Conservation (phyloP, 2,329 filamentous ascomycete species). For the Alternaria gansuensis region DNA sequence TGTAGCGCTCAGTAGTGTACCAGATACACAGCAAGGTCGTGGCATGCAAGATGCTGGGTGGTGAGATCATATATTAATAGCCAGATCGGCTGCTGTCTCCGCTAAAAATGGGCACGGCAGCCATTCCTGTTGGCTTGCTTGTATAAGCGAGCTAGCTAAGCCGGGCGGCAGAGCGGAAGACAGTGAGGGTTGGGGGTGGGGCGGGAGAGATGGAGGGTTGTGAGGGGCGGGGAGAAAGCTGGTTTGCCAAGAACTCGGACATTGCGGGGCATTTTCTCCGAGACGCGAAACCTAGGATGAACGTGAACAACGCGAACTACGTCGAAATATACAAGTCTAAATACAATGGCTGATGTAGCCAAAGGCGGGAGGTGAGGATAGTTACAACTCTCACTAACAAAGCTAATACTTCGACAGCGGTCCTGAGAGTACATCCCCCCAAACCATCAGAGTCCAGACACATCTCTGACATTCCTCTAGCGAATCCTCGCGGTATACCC, state of each 20-base stretch:
- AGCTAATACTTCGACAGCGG: slow-evolving; percentile 15
- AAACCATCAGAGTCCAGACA: background rate
- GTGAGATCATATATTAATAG: slow-evolving; percentile 18
- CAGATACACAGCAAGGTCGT: slow-evolving; percentile 1
- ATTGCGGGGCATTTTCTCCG: slow-evolving; percentile 29
- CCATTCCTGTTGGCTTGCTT: background rate
- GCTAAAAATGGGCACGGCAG: background rate
- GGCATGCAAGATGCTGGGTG: slow-evolving; percentile 9
- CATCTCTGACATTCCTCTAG: slow-evolving; percentile 49
- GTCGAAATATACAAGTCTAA: slow-evolving; percentile 10
- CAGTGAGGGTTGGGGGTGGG: background rate
- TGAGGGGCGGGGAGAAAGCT: slow-evolving; percentile 11
- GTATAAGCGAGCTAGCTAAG: slow-evolving; percentile 1
- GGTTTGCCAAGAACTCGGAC: slow-evolving; percentile 20
- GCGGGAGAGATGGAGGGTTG: background rate
- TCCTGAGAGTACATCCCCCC: slow-evolving; percentile 15
- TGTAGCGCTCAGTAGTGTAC: slow-evolving; percentile 12
- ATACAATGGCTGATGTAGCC: slow-evolving; percentile 41
- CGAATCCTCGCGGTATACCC: slow-evolving; percentile 20
- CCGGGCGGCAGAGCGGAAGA: slow-evolving; percentile 6
- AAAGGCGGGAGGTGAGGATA: slow-evolving; percentile 37
- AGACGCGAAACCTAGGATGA: slow-evolving; percentile 32
- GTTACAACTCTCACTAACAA: background rate
- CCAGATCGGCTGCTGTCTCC: background rate
- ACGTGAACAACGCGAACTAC: slow-evolving; percentile 21